Evolutionary conservation across 2,329 filamentous ascomycete genomes (phyloP).

Genomic region (Epichloe amarillans): DNA sequence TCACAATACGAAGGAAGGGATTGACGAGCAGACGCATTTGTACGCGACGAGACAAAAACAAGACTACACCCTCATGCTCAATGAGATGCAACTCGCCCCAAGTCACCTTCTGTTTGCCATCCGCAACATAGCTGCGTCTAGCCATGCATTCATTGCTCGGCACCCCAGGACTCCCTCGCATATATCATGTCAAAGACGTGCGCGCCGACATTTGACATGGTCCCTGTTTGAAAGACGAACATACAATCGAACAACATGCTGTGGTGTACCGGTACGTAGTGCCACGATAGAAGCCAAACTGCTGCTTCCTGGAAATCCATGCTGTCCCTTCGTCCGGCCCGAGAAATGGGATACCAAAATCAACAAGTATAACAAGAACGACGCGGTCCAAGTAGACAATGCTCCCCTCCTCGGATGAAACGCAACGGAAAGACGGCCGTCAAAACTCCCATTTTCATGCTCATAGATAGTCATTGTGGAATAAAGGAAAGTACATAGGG

Average conservation of each 20-base stretch:
- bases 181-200: too few species aligned
- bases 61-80: too few species aligned
- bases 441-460: slow-evolving; percentile 5
- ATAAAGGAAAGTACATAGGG: background rate
- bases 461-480: slow-evolving; percentile 4
- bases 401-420: background rate
- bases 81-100: too few species aligned
- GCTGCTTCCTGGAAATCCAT: background rate
- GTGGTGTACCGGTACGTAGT: background rate
- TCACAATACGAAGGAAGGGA: too few species aligned
- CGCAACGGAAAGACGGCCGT: background rate
- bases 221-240: background rate
- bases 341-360: background rate
- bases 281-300: background rate
- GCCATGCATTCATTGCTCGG: too few species aligned
- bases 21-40: too few species aligned
- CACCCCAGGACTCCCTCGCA: too few species aligned
- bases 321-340: background rate
- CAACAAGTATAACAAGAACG: too few species aligned
- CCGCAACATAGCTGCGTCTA: too few species aligned
- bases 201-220: background rate
- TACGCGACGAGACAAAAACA: too few species aligned
- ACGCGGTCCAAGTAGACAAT: background rate
- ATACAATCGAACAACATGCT: background rate
- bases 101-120: too few species aligned